Conservation (phyloP, 2,329 filamentous ascomycete genomes). For the Paraphoma chrysanthemicola region DNA sequence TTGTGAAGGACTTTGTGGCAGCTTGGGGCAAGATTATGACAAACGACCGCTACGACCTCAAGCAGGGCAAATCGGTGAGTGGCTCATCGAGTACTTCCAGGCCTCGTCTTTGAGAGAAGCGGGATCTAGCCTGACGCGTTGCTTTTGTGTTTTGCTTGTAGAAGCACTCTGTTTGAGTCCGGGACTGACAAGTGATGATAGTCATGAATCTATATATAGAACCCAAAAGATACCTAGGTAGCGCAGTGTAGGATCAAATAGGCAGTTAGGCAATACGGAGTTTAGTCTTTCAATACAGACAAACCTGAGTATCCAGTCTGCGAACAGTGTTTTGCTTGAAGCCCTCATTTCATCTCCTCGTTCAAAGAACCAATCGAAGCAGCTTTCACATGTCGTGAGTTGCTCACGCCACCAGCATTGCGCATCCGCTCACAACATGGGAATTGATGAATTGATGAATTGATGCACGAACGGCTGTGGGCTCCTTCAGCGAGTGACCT, state of each 20-base stretch:
- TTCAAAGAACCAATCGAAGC: no score
- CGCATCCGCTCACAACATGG: no score
- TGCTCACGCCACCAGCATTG: no score
- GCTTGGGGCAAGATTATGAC: constrained; percentile 80
- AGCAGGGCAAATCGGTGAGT: constrained; percentile 39
- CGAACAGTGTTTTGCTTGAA: no score
- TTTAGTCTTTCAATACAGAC: neutral
- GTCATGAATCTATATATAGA: constrained; percentile 29
- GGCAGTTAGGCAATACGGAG: constrained; percentile 3
- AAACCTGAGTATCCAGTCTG: neutral
- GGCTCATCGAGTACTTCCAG: constrained; percentile 31
- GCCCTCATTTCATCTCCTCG: no score
- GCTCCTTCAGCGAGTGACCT: no score
- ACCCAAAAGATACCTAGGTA: constrained; percentile 26
- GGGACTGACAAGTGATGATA: constrained; percentile 29
- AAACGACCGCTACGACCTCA: constrained; percentile 70
- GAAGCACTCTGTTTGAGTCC: constrained; percentile 16
- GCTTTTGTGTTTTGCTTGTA: constrained; percentile 13
- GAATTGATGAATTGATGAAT: no score
- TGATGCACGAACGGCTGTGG: no score
- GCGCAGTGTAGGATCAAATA: constrained; percentile 8
- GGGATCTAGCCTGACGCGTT: constrained; percentile 7
- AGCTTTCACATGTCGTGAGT: neutral
- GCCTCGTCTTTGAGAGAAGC: constrained; percentile 30
- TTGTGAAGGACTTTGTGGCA: constrained; percentile 73